Base-by-base conservation (phyloP, 345 rosid species). In the Punica granatum region DNA sequence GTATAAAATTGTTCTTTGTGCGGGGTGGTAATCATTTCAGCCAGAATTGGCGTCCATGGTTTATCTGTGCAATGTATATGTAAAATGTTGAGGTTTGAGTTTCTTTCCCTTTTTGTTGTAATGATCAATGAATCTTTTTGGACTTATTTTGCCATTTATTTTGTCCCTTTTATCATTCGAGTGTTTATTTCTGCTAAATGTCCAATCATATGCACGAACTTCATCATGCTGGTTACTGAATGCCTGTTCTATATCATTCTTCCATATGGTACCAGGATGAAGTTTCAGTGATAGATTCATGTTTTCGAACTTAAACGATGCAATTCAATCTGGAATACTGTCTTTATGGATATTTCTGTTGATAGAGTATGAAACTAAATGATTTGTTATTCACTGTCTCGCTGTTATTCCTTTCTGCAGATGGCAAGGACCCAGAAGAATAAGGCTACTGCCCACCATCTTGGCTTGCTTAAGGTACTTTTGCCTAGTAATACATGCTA, bases 341-440 rank as follows among this genome's bases (percentile, higher is more conserved):
- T 36, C 63, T 28, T 63, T 23, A 11, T 34, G 48, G 19, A 37
- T 63, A 2, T 28, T 2, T 53, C 13, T 64, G 43, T 31, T 34
- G 60, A 43, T 63, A 28, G 21, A 36, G 31, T 32, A 60, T 35
- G 15, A 16, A 42, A 46, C 61, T 64, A 49, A 43, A 31, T 56
- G 48, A 8, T 39, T 16, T 51, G 2, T 26, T 30, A 56, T 12
- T 69, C 19, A 54, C 35, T 31, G 42, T 32, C 21, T 7, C 2
- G 13, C 58, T 62, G 39, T 31, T 63, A 42, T 9, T 78, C 25
- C 65, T 67, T 71, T 34, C 67, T 59, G 72, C 81, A 94, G 99
- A 94, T 94, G 99, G 98, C 90, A 10, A 89, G 69, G 85, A 94
- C 99, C 33, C 98, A 94, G 75, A 94, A 94, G 86, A 94, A 94